Evolutionary conservation across 2,329 filamentous ascomycete genomes (phyloP).

Genomic region (Furcasterigmium furcatum): DNA sequence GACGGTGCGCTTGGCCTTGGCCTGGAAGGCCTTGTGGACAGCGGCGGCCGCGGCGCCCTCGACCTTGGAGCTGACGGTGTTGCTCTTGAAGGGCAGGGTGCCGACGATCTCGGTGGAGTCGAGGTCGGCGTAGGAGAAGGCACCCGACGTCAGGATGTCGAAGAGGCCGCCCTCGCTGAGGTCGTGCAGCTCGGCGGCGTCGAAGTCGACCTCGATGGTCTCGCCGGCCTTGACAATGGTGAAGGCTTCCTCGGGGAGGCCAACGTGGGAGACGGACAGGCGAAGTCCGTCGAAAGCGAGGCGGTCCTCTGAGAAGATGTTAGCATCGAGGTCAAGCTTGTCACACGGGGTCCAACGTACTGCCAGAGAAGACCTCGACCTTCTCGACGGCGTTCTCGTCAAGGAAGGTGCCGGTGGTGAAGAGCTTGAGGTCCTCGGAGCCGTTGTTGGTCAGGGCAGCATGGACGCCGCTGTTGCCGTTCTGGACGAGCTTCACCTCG

Average conservation of each 20-base stretch:
- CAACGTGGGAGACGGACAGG: constrained; percentile 36
- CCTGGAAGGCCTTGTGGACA: constrained; percentile 38
- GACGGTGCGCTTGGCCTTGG: constrained; percentile 39
- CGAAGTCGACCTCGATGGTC: constrained; percentile 44
- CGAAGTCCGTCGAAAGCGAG: constrained; percentile 45
- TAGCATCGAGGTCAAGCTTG: neutral
- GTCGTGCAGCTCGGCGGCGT: constrained; percentile 49
- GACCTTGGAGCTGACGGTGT: constrained; percentile 49
- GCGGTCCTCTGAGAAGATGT: constrained; percentile 6
- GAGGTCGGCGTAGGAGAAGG: constrained; percentile 46
- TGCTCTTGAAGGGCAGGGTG: constrained; percentile 50
- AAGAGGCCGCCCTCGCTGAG: constrained; percentile 43
- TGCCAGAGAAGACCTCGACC: constrained; percentile 37
- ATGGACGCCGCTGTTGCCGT: constrained; percentile 43
- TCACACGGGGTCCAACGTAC: constrained; percentile 21
- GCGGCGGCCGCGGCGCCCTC: constrained; percentile 50
- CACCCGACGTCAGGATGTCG: constrained; percentile 48
- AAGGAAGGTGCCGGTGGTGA: constrained; percentile 46
- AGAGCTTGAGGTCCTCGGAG: constrained; percentile 35
- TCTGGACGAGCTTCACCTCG: constrained; percentile 32
- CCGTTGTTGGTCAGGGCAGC: constrained; percentile 44
- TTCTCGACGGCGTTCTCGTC: constrained; percentile 46
- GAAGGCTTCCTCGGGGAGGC: constrained; percentile 42
- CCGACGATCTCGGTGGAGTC: constrained; percentile 47
- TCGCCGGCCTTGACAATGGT: constrained; percentile 37